These are phyloP conservation scores for Linnemannia zychae DNA, from an alignment of 192 early-diverging fungal genomes.

Conservation along the genomic window DNA sequence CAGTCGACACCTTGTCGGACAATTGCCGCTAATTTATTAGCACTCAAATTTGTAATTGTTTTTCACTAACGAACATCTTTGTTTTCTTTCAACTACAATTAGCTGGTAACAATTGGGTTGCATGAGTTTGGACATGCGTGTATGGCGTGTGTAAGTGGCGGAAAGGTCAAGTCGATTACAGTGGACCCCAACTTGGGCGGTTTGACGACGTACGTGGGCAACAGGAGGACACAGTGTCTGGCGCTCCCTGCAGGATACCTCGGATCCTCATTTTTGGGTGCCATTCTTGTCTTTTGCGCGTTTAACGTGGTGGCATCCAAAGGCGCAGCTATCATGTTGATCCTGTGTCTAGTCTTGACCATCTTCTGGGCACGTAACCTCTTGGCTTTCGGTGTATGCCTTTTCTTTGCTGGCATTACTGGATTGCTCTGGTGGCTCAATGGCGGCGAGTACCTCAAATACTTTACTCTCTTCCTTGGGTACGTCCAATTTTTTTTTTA, in stretches of 20 bases:
- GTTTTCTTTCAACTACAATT: conserved; percentile 4
- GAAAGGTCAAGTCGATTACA: conserved; percentile 87
- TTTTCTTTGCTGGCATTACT: conserved; percentile 87
- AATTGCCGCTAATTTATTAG: conserved; percentile 16
- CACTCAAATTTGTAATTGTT: neutral
- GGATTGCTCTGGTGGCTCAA: conserved; percentile 89
- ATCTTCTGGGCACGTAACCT: conserved; percentile 93
- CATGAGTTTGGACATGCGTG: conserved; percentile 97
- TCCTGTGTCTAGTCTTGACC: conserved; percentile 83
- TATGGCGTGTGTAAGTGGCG: conserved; percentile 90
- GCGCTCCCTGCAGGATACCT: conserved; percentile 94
- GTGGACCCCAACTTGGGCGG: conserved; percentile 96
- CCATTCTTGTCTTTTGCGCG: conserved; percentile 93
- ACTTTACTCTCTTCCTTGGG: conserved; percentile 96
- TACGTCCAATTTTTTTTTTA: conserved; percentile 54
- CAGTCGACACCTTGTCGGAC: neutral
- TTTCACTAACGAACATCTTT: neutral
- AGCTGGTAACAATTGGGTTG: conserved; percentile 90
- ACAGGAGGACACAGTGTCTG: conserved; percentile 79
- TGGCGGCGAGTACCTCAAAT: conserved; percentile 80
- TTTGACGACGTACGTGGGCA: conserved; percentile 68
- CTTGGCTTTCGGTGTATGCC: conserved; percentile 83
- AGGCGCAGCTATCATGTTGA: conserved; percentile 86
- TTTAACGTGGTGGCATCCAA: conserved; percentile 93
- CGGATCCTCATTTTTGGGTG: conserved; percentile 89